These are phyloP conservation scores for Ceratobasidium sp. DNA, from an alignment of 1,284 basidiomycete genomes.

Conservation along the genomic window DNA sequence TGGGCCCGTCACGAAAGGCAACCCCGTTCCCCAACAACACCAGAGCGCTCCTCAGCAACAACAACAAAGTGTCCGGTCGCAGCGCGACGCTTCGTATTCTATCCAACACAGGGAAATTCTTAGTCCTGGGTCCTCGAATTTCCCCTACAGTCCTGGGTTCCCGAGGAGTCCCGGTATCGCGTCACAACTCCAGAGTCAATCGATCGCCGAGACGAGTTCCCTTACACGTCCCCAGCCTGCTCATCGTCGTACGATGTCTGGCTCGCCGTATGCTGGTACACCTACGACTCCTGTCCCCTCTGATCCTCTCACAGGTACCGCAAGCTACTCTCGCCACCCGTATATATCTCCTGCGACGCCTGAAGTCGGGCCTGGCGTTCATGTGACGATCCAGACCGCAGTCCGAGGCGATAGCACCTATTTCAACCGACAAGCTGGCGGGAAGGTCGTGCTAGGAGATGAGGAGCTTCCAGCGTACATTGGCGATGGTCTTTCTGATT, in stretches of 20 bases:
- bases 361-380: background rate
- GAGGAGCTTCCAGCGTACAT: constrained; percentile 27
- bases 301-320: background rate
- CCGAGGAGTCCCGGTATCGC: background rate
- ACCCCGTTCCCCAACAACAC: constrained; percentile 3
- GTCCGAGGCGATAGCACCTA: constrained; percentile 19
- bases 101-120: background rate
- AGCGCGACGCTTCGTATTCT: background rate
- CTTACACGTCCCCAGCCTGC: constrained; percentile 4
- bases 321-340: background rate
- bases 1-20: constrained; percentile 14
- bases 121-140: constrained; percentile 23
- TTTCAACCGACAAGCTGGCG: constrained; percentile 6
- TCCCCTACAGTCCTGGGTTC: background rate
- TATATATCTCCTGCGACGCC: background rate
- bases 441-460: constrained; percentile 14
- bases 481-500: constrained; percentile 29
- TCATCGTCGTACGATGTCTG: constrained; percentile 16
- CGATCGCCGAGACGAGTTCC: background rate
- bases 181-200: background rate
- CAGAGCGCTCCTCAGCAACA: background rate
- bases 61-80: background rate
- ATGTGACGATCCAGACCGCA: constrained; percentile 29
- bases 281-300: background rate
- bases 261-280: background rate